Conservation (phyloP, 148 eudicot genomes). For the Silene uniflora region DNA sequence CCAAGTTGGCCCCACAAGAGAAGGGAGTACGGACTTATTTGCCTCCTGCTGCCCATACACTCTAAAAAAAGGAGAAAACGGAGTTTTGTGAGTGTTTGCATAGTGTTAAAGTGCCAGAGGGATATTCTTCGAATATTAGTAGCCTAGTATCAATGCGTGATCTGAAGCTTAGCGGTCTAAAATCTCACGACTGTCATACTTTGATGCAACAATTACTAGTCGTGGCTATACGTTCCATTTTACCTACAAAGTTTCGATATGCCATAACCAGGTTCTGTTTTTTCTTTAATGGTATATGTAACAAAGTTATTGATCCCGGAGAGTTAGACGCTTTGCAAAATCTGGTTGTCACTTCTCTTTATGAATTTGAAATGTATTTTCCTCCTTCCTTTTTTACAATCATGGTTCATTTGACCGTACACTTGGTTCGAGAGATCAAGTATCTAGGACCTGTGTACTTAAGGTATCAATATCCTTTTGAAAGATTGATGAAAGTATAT, state of each 20-base stretch:
- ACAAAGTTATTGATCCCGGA: background rate
- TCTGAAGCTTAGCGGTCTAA: background rate
- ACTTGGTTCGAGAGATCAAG: no score
- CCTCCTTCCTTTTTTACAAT: no score
- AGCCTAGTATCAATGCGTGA: background rate
- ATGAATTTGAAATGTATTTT: no score
- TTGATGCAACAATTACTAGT: background rate
- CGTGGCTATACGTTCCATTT: background rate
- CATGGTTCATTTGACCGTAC: no score
- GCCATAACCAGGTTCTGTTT: background rate
- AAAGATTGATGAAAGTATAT: no score
- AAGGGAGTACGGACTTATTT: background rate
- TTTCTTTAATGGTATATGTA: background rate
- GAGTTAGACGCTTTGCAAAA: background rate
- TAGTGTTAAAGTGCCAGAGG: background rate
- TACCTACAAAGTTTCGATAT: background rate
- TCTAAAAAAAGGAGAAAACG: background rate
- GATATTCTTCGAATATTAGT: background rate
- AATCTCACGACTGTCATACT: background rate
- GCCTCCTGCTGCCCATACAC: background rate
- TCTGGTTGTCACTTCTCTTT: no score
- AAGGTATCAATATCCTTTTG: no score
- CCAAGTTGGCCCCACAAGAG: no score
- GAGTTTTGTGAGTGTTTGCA: background rate
- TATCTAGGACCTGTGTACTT: no score